Percentiles rank a stretch among this genome's conserved stretches.
Evolutionary conservation across 768 basidiomycete species (phyloP).

Genomic region (Hypsizygus marmoreus): DNA sequence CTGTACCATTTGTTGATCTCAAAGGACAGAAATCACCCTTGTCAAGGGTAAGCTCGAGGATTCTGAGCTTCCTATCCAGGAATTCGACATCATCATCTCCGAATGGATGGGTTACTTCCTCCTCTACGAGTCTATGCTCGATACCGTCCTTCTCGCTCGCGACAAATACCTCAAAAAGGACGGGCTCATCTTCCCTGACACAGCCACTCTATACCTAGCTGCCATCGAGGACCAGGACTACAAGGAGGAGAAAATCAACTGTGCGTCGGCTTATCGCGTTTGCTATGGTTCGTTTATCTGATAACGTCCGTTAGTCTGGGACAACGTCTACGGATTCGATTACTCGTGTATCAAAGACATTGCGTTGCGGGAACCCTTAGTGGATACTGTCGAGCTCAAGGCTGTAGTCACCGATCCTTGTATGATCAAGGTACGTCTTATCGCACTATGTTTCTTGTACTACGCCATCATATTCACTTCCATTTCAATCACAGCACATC

Average conservation of each 20-base stretch:
- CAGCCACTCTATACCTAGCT: constrained; percentile 87
- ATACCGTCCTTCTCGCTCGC: constrained; percentile 94
- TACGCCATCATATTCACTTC: constrained; percentile 3
- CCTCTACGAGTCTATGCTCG: constrained; percentile 98
- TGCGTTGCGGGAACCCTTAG: constrained; percentile 92
- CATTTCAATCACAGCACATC: constrained; percentile 80
- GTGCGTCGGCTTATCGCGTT: constrained; percentile 49
- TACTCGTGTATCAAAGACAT: constrained; percentile 99
- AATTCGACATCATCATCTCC: constrained; percentile 98
- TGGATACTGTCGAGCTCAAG: constrained; percentile 98
- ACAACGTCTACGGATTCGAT: constrained; percentile 99
- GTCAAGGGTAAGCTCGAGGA: constrained; percentile 99
- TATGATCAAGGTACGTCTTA: constrained; percentile 69
- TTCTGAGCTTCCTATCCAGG: constrained; percentile 77
- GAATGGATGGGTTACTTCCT: constrained; percentile 99
- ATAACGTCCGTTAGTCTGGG: constrained; percentile 81
- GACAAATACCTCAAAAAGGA: constrained; percentile 94
- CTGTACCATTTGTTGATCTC: constrained; percentile 8
- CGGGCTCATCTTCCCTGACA: constrained; percentile 96
- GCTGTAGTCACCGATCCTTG: constrained; percentile 93
- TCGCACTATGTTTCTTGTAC: background rate
- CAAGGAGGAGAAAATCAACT: constrained; percentile 99
- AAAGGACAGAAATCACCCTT: constrained; percentile 79
- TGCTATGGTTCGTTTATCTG: constrained; percentile 5
- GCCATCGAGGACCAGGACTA: constrained; percentile 99